Percentiles rank a stretch among this genome's conserved stretches.
Evolutionary conservation across 164 flowering plant species (phyloP).

Genomic region (Stephania japonica): DNA sequence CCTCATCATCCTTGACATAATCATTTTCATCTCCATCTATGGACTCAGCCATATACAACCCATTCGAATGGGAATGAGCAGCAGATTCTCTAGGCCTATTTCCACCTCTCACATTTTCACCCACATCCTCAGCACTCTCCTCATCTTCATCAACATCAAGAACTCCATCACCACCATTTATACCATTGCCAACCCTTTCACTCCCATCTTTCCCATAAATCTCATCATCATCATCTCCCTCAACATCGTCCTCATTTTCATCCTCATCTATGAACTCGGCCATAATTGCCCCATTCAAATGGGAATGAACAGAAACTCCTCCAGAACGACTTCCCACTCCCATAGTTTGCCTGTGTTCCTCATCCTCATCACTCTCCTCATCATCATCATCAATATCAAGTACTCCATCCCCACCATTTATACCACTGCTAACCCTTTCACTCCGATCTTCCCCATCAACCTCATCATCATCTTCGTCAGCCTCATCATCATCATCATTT

Average conservation of each 20-base stretch:
- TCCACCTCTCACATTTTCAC: constrained; percentile 27
- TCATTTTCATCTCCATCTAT: constrained; percentile 33
- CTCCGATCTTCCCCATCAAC: no score
- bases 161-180: constrained; percentile 53
- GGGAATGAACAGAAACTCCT: no score
- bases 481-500: constrained; percentile 52
- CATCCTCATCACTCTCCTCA: no score
- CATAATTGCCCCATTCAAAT: no score
- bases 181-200: constrained; percentile 46
- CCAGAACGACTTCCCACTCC: no score
- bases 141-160: constrained; percentile 42
- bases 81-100: constrained; percentile 21
- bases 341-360: constrained; percentile 32
- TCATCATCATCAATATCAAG: background rate
- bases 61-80: constrained; percentile 37
- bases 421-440: no score
- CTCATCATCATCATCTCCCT: constrained; percentile 64
- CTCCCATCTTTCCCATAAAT: constrained; percentile 63
- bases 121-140: constrained; percentile 24
- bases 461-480: constrained; percentile 47
- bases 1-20: constrained; percentile 60
- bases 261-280: background rate
- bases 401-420: no score
- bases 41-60: constrained; percentile 34
- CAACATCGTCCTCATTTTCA: constrained; percentile 54